Percentiles rank a stretch among this genome's conserved stretches.
phyloP scores from a whole-genome alignment of 176 grass and related monocot species.

The Phyllostachys edulis region DNA sequence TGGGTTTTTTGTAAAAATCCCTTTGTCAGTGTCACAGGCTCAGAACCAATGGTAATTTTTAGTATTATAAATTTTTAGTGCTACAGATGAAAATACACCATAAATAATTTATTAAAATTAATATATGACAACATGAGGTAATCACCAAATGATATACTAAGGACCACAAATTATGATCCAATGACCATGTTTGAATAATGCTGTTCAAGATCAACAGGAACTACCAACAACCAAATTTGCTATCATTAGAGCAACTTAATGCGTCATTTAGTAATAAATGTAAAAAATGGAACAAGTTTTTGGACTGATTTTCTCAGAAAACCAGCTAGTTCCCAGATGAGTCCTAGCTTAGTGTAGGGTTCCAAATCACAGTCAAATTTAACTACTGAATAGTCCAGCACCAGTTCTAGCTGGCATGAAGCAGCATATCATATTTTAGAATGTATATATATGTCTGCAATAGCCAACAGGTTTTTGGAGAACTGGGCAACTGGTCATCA shows the following conservation, averaged over 20 bases:
- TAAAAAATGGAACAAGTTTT: neutral
- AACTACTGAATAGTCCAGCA: neutral
- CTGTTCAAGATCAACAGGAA: neutral
- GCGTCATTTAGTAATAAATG: neutral
- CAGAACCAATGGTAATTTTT: neutral
- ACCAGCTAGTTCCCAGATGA: neutral
- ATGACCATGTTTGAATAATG: neutral
- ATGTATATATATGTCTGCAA: neutral
- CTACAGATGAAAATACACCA: neutral
- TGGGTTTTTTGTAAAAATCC: no score
- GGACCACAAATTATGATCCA: neutral
- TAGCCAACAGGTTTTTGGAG: neutral
- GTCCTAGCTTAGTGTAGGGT: neutral
- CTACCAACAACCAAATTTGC: neutral
- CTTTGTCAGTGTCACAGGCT: neutral
- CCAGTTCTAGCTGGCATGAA: neutral
- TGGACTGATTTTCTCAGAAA: neutral
- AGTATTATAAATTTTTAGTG: neutral
- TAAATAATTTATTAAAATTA: slow-evolving; percentile 3
- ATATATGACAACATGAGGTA: neutral
- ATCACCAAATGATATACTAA: neutral
- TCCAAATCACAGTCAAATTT: neutral
- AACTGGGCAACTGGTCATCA: neutral
- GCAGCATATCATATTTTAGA: neutral
- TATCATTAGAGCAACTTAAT: neutral